Evolutionary conservation across 2,329 filamentous ascomycete species (phyloP), one percentile per base, ranked within the genome.

Genomic region (Calonectria fujianensis): DNA sequence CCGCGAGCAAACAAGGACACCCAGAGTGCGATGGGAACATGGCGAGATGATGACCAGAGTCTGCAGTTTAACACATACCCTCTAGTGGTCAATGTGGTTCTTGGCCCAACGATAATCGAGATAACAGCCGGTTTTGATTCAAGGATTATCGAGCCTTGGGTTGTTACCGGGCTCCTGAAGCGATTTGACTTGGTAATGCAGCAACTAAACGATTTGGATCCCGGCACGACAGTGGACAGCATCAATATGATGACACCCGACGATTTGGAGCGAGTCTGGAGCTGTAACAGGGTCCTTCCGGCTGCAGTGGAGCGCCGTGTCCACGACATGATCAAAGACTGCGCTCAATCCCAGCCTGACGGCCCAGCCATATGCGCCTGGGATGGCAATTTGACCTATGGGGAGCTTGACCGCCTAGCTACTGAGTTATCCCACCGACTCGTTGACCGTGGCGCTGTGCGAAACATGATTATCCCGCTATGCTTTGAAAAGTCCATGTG

Each of bases 241-340:
- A 65, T 80, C n/a, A 65, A 75, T 11, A n/a, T 69, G 1, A 48
- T 77, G 3, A 76, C 75, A 16, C 63, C 73, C 3, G 69, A 74
- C 13, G 79, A 80, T 20, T 45, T 80, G 18, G n/a, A 69, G 18
- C 66, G 76, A 45, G 54, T 79, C 3, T 79, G 77, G 66, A 35
- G 32, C 10, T 75, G 65, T 61, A 74, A 63, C 20, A 20, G 18
- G 39, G 41, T 29, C 1, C 70, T 78, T 2, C 78, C 80, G 0
- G 24, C n/a, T 7, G 35, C 73, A 1, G 73, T 76, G 9, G 72
- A 81, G 16, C 35, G 67, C 8, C 76, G 76, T 37, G 74, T 78
- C 7, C 79, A 81, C 24, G 68, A 75, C 27, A 27, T 75, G 13
- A 63, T 78, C 29, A n/a, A 48, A 13, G 70, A 73, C 5, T 59